phyloP scores from a whole-genome alignment of 2,329 filamentous ascomycete genomes.

The Neofusicoccum umdonicola region DNA sequence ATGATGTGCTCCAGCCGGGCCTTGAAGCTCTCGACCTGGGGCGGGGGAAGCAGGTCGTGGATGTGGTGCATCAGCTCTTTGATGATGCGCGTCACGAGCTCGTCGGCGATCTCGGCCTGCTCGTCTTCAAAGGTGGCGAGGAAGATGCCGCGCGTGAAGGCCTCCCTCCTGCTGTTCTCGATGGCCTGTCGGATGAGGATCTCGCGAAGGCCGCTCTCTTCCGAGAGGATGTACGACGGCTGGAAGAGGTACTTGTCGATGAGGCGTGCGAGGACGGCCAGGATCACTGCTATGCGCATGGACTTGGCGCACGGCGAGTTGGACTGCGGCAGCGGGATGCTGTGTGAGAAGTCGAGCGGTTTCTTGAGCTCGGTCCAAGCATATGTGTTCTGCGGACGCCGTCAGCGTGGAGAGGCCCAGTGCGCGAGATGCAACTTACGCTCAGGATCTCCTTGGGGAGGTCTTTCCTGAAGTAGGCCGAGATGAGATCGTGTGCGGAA shows the following conservation, averaged over 20 bases:
- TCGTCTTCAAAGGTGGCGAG: conserved; percentile 7
- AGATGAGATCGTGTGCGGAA: background rate
- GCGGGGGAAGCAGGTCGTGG: background rate
- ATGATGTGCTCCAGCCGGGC: background rate
- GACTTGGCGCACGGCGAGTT: conserved; percentile 32
- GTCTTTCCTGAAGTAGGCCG: conserved; percentile 4
- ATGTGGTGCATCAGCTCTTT: conserved; percentile 10
- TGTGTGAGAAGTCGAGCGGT: conserved; percentile 16
- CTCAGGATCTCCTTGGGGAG: background rate
- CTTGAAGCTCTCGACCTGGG: background rate
- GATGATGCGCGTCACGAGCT: conserved; percentile 6
- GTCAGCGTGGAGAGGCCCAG: background rate
- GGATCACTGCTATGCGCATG: conserved; percentile 32
- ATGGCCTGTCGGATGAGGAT: background rate
- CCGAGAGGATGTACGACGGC: conserved; percentile 29
- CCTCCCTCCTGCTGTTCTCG: background rate
- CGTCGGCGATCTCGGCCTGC: conserved; percentile 1
- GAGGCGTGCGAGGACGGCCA: conserved; percentile 29
- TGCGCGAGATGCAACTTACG: background rate
- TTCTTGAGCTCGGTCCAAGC: conserved; percentile 9
- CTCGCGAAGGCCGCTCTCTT: conserved; percentile 19
- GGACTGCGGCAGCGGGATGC: conserved; percentile 30
- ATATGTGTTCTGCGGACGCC: background rate
- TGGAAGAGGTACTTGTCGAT: conserved; percentile 34
- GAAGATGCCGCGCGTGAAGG: conserved; percentile 12